Base-by-base conservation (phyloP, 352 stramenopile genomes). In the Pythium aristosporum region DNA sequence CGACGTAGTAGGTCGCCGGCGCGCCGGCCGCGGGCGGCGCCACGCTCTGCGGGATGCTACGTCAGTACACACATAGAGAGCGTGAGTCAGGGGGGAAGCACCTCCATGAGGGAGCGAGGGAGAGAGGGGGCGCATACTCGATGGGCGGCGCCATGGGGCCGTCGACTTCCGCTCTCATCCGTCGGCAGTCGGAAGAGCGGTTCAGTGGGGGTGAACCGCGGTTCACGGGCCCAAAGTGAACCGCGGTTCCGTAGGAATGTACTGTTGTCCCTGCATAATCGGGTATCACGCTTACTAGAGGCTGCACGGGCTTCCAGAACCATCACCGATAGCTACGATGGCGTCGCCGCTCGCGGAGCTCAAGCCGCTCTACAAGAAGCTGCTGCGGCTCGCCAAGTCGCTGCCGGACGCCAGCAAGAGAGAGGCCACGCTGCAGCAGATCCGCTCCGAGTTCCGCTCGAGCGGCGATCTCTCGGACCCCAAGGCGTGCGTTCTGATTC, bases 361-460 rank as follows among this genome's bases (percentile, higher is more conserved):
- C 61, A 79, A 79, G n/a, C 77, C 82, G 46, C 62, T 93, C 63
- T 96, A 94, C 74, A 96, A 94, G 79, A 90, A 89, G 74, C 73
- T 96, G 56, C 70, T 96, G 70, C 73, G 77, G 41, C 65, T 94
- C 37, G 87, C 87, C 48, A 82, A 92, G 73, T 85, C 72, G 57
- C 75, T 94, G 41, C 85, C 87, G 30, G 81, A 81, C 32, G 69
- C 70, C 43, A 57, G 65, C 61, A 92, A 94, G 72, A 82, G 82
- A 28, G 73, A 84, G 49, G 28, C 65, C 32, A 88, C 82, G 23
- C 23, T 94, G n/a, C 64, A 80, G 37, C 82, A 93, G 72, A 88
- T 96, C 63, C 85, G 85, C 25, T 47, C 41, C 42, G 87, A 96
- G 63, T 96, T 96, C 61, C 82, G 87, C 65, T 73, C 46, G 46